Evolutionary conservation across 2,329 filamentous ascomycete species (phyloP).

Genomic region (Aspergillus luchuensis): DNA sequence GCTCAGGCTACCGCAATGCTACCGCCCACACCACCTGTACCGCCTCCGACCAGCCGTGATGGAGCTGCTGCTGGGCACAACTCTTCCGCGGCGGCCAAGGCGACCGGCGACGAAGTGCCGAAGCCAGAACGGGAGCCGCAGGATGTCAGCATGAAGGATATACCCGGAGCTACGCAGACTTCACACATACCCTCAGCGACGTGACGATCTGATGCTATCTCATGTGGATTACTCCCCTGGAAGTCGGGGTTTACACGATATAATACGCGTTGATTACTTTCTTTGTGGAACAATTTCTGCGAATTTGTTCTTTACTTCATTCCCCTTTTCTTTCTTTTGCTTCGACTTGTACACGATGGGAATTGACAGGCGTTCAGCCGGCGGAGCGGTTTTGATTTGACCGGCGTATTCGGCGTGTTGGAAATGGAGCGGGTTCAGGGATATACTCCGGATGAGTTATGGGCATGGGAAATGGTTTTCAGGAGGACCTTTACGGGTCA

Average conservation of each 20-base stretch:
- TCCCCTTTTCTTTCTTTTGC: constrained; percentile 10
- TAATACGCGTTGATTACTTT: constrained; percentile 9
- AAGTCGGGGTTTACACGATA: neutral
- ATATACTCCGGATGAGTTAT: constrained; percentile 23
- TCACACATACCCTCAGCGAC: constrained; percentile 33
- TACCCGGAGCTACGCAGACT: constrained; percentile 28
- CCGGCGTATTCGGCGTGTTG: constrained; percentile 28
- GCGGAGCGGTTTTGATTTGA: constrained; percentile 19
- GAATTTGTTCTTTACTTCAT: constrained; percentile 11
- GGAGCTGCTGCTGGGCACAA: constrained; percentile 16
- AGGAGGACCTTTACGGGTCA: constrained; percentile 13
- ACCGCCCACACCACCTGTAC: constrained; percentile 28
- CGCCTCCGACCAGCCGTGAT: constrained; percentile 19
- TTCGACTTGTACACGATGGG: constrained; percentile 26
- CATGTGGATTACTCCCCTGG: constrained; percentile 8
- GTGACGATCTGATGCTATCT: constrained; percentile 20
- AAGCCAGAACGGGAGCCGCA: constrained; percentile 24
- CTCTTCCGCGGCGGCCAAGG: constrained; percentile 15
- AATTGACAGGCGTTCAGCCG: constrained; percentile 25
- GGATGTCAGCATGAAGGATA: constrained; percentile 38
- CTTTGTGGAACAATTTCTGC: constrained; percentile 16
- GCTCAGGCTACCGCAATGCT: constrained; percentile 28
- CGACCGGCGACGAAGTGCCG: too few species aligned
- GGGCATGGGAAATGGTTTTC: constrained; percentile 16
- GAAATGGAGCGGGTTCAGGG: constrained; percentile 22